Base-by-base conservation (phyloP, 1,284 basidiomycete genomes). In the Laetiporus sulphureus region DNA sequence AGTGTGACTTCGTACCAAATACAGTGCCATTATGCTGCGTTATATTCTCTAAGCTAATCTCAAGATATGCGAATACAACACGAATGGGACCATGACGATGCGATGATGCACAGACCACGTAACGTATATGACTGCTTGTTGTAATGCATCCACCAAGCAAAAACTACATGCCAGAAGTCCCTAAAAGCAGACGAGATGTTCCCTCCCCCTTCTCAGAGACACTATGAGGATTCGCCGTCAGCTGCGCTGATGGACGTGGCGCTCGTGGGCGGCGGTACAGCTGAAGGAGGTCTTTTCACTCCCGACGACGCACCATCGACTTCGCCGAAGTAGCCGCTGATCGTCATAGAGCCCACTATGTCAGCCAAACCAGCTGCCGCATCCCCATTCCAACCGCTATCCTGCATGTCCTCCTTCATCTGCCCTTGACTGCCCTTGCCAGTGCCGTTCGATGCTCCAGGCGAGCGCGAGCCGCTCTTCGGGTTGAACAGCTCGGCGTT, bases 401-500 rank as follows among this genome's bases (percentile, higher is more conserved):
- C 45, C 25, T 24, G 41, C 18, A 13, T 13, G 7, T 27, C 8
- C 25, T 27, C 25, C 7, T 34, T 42, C 41, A 24, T 45, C 35
- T 40, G 36, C 8, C 21, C 36, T 10, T 46, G 36, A 20, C 37
- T 42, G 22, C 18, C 24, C 21, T 32, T 45, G 7, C 25, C 25
- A n/a, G 19, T 22, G 31, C 21, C 27, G 23, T 40, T 22, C 13
- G 11, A 31, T 18, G 29, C 16, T 33, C 6, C 40, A 31, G 23
- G 41, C 12, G 3, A 42, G 15, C 51, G 47, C 4, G 23, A 19
- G 3, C 31, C 46, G 4, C 48, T 57, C 54, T 77, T 81, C 3
- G 77, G 73, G 42, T 77, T 78, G 44, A 69, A 73, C 30, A 74
- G 56, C 51, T 82, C 80, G n/a, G 64, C 61, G 32, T 63, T 61